phyloP scores from a whole-genome alignment of 306 rosid genomes.

The Inga laurina region DNA sequence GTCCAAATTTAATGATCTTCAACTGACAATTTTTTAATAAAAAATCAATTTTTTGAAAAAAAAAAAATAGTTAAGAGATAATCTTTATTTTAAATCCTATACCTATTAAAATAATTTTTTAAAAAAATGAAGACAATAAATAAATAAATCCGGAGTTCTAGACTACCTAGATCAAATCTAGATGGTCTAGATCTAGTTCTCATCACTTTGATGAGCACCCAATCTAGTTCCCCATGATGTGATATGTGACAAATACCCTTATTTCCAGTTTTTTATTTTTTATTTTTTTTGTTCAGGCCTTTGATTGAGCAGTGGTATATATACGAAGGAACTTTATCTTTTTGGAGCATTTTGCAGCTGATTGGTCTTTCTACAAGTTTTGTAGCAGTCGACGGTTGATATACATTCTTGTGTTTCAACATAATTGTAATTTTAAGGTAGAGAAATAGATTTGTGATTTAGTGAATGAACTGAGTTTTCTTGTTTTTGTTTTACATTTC shows the following conservation, averaged over 20 bases:
- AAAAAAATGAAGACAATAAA: no score
- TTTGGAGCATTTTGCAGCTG: conserved; percentile 47
- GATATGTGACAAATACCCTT: not conserved
- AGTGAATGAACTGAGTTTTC: conserved; percentile 37
- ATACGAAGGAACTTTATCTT: conserved; percentile 43
- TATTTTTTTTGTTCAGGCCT: conserved; percentile 32
- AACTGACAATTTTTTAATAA: no score
- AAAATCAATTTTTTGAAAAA: no score
- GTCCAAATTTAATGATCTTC: no score
- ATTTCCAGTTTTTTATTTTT: not conserved
- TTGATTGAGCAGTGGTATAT: conserved; percentile 39
- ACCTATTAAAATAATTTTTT: no score
- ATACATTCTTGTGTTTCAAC: conserved; percentile 40
- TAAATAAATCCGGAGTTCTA: no score
- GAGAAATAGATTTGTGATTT: conserved; percentile 40
- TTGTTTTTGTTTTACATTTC: not conserved
- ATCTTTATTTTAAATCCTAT: no score
- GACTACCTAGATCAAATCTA: no score
- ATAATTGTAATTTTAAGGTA: conserved; percentile 44
- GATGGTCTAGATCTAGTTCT: no score
- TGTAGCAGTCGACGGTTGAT: conserved; percentile 51
- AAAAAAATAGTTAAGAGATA: no score
- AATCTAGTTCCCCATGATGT: not conserved
- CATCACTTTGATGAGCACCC: no score
- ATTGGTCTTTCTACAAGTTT: conserved; percentile 45